phyloP scores from a whole-genome alignment of 78 protist species.

The Protostelium mycophagum region DNA sequence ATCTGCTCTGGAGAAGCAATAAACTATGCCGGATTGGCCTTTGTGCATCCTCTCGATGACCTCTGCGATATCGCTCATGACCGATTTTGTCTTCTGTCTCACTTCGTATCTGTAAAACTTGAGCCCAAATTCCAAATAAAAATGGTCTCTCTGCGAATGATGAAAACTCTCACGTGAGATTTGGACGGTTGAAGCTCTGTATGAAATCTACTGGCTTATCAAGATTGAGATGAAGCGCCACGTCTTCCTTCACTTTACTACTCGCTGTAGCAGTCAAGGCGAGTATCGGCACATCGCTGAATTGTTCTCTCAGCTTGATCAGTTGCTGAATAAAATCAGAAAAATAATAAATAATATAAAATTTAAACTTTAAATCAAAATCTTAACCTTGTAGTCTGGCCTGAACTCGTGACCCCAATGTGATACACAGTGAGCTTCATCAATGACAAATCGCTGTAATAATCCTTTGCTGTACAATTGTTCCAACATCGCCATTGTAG shows the following conservation, averaged over 20 bases:
- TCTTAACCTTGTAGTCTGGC: constrained; percentile 63
- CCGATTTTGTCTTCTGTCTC: constrained; percentile 9
- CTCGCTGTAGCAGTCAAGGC: constrained; percentile 86
- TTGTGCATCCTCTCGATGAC: constrained; percentile 15
- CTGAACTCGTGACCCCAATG: constrained; percentile 99
- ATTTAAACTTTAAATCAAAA: not conserved
- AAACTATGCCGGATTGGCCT: constrained; percentile 87
- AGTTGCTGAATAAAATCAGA: constrained; percentile 18
- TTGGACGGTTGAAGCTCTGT: constrained; percentile 88
- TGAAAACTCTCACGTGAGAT: constrained; percentile 49
- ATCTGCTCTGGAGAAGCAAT: constrained; percentile 82
- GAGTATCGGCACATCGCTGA: constrained; percentile 41
- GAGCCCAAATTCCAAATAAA: not conserved
- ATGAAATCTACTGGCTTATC: constrained; percentile 26
- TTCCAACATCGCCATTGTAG: not conserved
- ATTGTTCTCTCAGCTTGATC: constrained; percentile 10
- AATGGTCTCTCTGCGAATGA: not conserved
- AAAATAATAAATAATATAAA: not conserved
- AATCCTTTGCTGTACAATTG: not conserved
- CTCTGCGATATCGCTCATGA: constrained; percentile 35
- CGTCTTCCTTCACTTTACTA: constrained; percentile 29
- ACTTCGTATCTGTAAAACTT: constrained; percentile 24
- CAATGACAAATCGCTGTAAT: constrained; percentile 75
- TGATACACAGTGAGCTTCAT: constrained; percentile 97
- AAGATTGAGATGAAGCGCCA: constrained; percentile 43